phyloP scores from a whole-genome alignment of 2,329 filamentous ascomycete genomes.

The Tricladium varicosporioides region DNA sequence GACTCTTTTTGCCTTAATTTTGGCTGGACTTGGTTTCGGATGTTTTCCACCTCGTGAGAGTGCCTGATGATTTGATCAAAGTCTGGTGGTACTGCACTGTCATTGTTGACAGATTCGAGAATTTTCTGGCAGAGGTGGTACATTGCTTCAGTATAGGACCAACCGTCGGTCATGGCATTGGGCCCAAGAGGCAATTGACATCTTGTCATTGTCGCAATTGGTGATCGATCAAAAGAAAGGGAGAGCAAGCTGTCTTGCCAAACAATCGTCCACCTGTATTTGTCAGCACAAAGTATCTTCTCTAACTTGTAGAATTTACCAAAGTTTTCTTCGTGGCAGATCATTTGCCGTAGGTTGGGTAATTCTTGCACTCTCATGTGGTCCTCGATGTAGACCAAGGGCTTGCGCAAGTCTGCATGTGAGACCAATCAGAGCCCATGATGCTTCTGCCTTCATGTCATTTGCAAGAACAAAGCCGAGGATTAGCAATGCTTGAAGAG shows the following conservation, averaged over 20 bases:
- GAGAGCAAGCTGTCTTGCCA: slow-evolving; percentile 68
- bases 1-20: slow-evolving; percentile 55
- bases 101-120: slow-evolving; percentile 39
- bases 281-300: slow-evolving; percentile 7
- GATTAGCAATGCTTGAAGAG: slow-evolving; percentile 61
- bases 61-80: slow-evolving; percentile 53
- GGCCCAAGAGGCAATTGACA: slow-evolving; percentile 49
- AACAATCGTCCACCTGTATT: slow-evolving; percentile 54
- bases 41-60: slow-evolving; percentile 45
- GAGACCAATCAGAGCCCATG: slow-evolving; percentile 63
- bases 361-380: slow-evolving; percentile 25
- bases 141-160: slow-evolving; percentile 63
- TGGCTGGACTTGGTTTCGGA: slow-evolving; percentile 47
- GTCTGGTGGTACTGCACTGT: slow-evolving; percentile 27
- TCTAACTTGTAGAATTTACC: slow-evolving; percentile 19
- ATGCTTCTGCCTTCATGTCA: slow-evolving; percentile 68
- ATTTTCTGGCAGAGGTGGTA: slow-evolving; percentile 63
- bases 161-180: slow-evolving; percentile 51
- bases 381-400: slow-evolving; percentile 52
- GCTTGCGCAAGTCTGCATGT: slow-evolving; percentile 66
- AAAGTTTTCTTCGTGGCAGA: slow-evolving; percentile 31
- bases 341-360: slow-evolving; percentile 31
- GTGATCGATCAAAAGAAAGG: slow-evolving; percentile 63
- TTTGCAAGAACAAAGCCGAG: slow-evolving; percentile 64
- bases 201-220: slow-evolving; percentile 51